These are phyloP conservation scores for Penicillium angulare DNA, from an alignment of 495 filamentous ascomycete species.

Conservation along the genomic window DNA sequence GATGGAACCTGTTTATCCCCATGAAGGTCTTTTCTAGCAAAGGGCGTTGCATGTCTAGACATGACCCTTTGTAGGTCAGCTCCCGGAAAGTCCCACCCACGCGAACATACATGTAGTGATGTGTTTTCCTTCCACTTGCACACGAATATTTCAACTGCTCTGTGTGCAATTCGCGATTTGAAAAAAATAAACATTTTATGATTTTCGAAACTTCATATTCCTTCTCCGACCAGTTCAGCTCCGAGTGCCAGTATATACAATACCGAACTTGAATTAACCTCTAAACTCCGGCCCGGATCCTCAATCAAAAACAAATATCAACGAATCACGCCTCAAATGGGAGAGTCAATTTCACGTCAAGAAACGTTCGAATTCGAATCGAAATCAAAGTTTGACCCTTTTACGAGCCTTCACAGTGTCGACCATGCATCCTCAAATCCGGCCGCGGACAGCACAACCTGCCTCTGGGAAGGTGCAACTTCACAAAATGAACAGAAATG, in stretches of 20 bases:
- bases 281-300: not conserved
- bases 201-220: not conserved
- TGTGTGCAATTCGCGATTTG: too few species aligned
- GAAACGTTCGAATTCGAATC: constrained; percentile 18
- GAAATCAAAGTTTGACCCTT: constrained; percentile 14
- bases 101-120: too few species aligned
- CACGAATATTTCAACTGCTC: too few species aligned
- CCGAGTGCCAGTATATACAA: too few species aligned
- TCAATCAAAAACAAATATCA: not conserved
- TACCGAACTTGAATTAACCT: too few species aligned
- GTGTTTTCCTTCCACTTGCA: too few species aligned
- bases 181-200: too few species aligned
- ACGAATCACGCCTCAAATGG: constrained; percentile 13
- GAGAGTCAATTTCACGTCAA: constrained; percentile 4
- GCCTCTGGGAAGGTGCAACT: constrained; percentile 17
- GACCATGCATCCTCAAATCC: constrained; percentile 11
- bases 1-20: too few species aligned
- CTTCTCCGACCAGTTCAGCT: not conserved
- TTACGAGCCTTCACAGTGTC: constrained; percentile 20
- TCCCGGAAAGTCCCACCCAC: too few species aligned
- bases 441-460: constrained; percentile 18
- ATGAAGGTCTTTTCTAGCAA: too few species aligned
- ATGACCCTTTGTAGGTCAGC: too few species aligned
- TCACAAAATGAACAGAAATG: constrained; percentile 19
- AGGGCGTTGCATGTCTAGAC: too few species aligned